Evolutionary conservation across 257 asterid genomes (phyloP), one percentile per base, ranked within the genome.

Genomic region (Ilex aquifolium): DNA sequence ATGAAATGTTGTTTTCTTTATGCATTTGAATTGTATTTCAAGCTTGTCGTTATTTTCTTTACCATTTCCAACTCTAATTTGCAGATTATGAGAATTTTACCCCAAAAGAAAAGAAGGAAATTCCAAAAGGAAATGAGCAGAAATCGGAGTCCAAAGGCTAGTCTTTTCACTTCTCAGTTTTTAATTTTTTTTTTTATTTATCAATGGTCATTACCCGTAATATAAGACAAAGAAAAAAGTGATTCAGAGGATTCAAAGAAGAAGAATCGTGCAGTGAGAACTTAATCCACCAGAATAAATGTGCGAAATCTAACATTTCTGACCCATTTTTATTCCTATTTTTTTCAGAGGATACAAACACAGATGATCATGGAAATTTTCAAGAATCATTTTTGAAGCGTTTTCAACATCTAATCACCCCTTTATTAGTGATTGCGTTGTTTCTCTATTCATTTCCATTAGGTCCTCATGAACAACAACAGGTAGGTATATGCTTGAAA

Each of bases 81-180:
- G 57, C 83, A 88, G 95, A 86, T 71, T 86, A 74, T 67, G 85
- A 77, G 70, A 86, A 82, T 3, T 86, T 67, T 72, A 72, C 62
- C 63, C 95, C 95, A 0, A 83, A 76, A 67, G 72, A 72, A 10
- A 84, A 82, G 73, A 79, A 82, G 74, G 90, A 71, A 72, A 68
- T 60, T 61, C 86, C 90, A 1, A 82, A 88, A 53, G 70, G 73
- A 31, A 69, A 74, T 29, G 85, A 76, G 65, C 84, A 84, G 76
- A 80, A 85, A 57, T 50, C 88, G 13, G 85, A 69, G 69, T 75
- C 96, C 61, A 84, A 82, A 84, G 88, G 95, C 82, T 69, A 17
- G 56, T 53, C 3, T n/a, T 15, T 15, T 36, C 42, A 36, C 42
- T 4, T 8, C 42, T 36, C 27, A 21, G 56, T 50, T 9, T n/a